Evolutionary conservation across 1,139 yeast genomes (phyloP).

Genomic region (Arxiozyma slooffiae): DNA sequence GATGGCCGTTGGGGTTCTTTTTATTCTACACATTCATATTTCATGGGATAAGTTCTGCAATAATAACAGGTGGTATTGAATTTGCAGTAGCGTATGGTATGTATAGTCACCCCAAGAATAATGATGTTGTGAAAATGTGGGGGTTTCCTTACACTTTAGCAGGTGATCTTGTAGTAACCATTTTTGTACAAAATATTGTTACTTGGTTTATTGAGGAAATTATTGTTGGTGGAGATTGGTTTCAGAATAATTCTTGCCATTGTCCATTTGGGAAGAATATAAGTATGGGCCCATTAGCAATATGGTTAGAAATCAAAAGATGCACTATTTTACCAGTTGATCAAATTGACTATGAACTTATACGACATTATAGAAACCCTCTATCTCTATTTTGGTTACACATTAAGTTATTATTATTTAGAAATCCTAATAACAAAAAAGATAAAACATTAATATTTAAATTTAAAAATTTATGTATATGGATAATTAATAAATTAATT

Average conservation of each 20-base stretch:
- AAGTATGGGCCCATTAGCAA: slow-evolving; percentile 4
- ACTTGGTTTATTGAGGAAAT: slow-evolving; percentile 20
- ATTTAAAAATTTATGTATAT: slow-evolving; percentile 2
- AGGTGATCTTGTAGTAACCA: slow-evolving; percentile 21
- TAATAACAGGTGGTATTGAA: slow-evolving; percentile 21
- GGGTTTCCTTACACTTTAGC: slow-evolving; percentile 23
- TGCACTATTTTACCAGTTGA: slow-evolving; percentile 7
- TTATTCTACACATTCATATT: slow-evolving; percentile 9
- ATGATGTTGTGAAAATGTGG: slow-evolving; percentile 15
- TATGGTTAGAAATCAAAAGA: slow-evolving; percentile 12
- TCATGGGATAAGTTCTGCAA: slow-evolving; percentile 12
- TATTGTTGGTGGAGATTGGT: slow-evolving; percentile 17
- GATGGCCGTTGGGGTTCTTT: slow-evolving; percentile 5
- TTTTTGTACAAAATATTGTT: slow-evolving; percentile 19
- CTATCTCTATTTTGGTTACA: neutral
- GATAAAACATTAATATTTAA: neutral
- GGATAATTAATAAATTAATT: slow-evolving; percentile 14
- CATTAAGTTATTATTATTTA: neutral
- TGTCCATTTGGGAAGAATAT: neutral
- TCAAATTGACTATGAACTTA: slow-evolving; percentile 2
- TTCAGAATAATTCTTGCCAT: slow-evolving; percentile 5
- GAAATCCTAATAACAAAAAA: neutral
- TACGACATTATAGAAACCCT: slow-evolving; percentile 2
- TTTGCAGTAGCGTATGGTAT: slow-evolving; percentile 25
- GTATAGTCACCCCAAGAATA: slow-evolving; percentile 13